phyloP scores from a whole-genome alignment of 1,284 basidiomycete genomes.

The Cerrena zonata region DNA sequence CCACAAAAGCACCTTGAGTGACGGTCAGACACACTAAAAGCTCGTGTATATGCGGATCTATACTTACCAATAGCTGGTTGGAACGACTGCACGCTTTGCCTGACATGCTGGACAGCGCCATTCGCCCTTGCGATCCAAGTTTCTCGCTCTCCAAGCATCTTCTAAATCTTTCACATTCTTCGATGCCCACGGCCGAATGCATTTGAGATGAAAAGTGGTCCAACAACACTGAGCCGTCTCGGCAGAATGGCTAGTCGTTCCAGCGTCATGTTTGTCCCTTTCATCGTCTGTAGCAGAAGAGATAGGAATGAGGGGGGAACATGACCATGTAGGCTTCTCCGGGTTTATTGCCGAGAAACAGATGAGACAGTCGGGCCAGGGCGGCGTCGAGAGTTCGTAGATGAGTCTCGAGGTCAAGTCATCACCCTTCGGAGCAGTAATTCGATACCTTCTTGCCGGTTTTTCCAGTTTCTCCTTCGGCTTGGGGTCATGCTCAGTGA shows the following conservation, averaged over 20 bases:
- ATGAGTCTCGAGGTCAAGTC: slow-evolving; percentile 70
- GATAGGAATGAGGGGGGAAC: slow-evolving; percentile 55
- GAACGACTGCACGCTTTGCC: slow-evolving; percentile 59
- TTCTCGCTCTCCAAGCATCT: slow-evolving; percentile 71
- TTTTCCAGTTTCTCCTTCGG: background rate
- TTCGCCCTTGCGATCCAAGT: slow-evolving; percentile 62
- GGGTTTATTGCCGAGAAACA: slow-evolving; percentile 73
- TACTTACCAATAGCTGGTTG: slow-evolving; percentile 60
- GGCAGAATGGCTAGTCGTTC: slow-evolving; percentile 10
- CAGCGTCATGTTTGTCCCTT: slow-evolving; percentile 25
- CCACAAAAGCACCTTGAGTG: slow-evolving; percentile 77
- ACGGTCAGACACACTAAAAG: background rate
- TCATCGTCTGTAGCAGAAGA: slow-evolving; percentile 29
- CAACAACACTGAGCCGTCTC: slow-evolving; percentile 62
- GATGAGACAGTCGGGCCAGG: slow-evolving; percentile 75
- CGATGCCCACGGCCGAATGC: slow-evolving; percentile 71
- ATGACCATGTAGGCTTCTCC: slow-evolving; percentile 72
- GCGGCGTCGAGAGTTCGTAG: slow-evolving; percentile 54
- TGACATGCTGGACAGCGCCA: slow-evolving; percentile 90
- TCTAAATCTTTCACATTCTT: slow-evolving; percentile 73
- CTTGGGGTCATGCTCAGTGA: background rate
- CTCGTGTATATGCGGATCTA: background rate
- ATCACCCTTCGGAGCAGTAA: slow-evolving; percentile 29
- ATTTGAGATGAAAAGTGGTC: slow-evolving; percentile 80
- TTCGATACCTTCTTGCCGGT: slow-evolving; percentile 16